Conservation (phyloP, 768 basidiomycete genomes). For the Suillus weaverae region DNA sequence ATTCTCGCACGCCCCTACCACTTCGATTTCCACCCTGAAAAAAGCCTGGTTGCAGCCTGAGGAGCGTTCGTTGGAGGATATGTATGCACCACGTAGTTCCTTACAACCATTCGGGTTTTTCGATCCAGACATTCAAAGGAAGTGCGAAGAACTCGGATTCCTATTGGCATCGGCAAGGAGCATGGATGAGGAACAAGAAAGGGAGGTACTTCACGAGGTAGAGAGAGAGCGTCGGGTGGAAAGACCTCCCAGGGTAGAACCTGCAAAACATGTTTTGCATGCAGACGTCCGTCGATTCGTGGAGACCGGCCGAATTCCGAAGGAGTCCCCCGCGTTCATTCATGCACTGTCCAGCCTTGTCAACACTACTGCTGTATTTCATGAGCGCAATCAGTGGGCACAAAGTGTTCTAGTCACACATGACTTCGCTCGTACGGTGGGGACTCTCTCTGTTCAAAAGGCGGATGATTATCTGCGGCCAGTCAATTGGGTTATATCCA, state of each 20-base stretch:
- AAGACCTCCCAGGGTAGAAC: constrained; percentile 31
- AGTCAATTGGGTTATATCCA: constrained; percentile 29
- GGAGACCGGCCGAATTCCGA: constrained; percentile 25
- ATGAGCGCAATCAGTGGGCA: constrained; percentile 26
- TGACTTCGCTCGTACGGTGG: constrained; percentile 19
- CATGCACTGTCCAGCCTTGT: constrained; percentile 15
- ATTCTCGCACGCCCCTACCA: constrained; percentile 5
- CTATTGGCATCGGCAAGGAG: constrained; percentile 15
- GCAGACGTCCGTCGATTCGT: constrained; percentile 26
- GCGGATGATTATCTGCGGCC: constrained; percentile 25
- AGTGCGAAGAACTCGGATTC: constrained; percentile 19
- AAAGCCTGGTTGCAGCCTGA: constrained; percentile 41
- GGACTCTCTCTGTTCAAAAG: neutral
- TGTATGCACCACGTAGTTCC: constrained; percentile 24
- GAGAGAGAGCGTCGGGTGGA: constrained; percentile 42
- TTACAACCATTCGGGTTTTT: neutral
- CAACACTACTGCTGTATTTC: constrained; percentile 7
- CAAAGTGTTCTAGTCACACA: constrained; percentile 15
- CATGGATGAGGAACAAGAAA: constrained; percentile 51
- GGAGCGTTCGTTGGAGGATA: constrained; percentile 36
- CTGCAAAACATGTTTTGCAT: constrained; percentile 25
- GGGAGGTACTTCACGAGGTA: constrained; percentile 46
- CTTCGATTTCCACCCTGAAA: constrained; percentile 3
- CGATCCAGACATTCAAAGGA: constrained; percentile 13
- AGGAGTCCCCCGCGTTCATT: constrained; percentile 21